Conservation (phyloP, 169 alveolate species). For the Plasmodium knowlesi region DNA sequence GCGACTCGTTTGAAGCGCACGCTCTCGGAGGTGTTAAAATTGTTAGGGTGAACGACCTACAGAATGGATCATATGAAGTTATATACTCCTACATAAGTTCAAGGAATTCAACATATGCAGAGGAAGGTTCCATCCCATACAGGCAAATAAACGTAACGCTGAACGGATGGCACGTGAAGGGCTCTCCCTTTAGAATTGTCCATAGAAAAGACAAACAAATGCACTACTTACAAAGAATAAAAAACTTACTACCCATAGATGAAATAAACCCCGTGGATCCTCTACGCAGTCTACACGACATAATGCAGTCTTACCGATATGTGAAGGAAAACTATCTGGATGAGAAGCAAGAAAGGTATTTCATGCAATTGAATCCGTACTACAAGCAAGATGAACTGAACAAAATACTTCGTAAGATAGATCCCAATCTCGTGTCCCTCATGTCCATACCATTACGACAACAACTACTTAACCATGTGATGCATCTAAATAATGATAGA, state of each 20-base stretch:
- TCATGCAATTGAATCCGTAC: slow-evolving; percentile 39
- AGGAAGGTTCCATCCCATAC: neutral
- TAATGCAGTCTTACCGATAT: slow-evolving; percentile 32
- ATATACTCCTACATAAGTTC: slow-evolving; percentile 23
- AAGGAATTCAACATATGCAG: neutral
- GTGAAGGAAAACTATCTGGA: slow-evolving; percentile 23
- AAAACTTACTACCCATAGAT: slow-evolving; percentile 36
- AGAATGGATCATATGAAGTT: slow-evolving; percentile 70
- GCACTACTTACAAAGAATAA: slow-evolving; percentile 7
- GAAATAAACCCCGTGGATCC: slow-evolving; percentile 4
- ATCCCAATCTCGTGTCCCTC: slow-evolving; percentile 22
- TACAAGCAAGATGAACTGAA: slow-evolving; percentile 20
- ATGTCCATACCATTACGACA: slow-evolving; percentile 60
- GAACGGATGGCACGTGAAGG: slow-evolving; percentile 57
- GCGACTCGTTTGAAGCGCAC: slow-evolving; percentile 71
- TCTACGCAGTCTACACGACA: neutral
- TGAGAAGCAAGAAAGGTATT: neutral
- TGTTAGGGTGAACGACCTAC: slow-evolving; percentile 70
- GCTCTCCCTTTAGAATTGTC: slow-evolving; percentile 57
- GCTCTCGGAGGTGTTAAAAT: slow-evolving; percentile 78
- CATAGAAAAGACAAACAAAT: slow-evolving; percentile 38
- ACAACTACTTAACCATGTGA: slow-evolving; percentile 36
- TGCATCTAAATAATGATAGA: slow-evolving; percentile 8
- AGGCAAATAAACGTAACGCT: slow-evolving; percentile 54
- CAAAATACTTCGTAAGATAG: slow-evolving; percentile 21